Conservation (phyloP, 805 yeast species). For the Limtongozyma cylindracea region DNA sequence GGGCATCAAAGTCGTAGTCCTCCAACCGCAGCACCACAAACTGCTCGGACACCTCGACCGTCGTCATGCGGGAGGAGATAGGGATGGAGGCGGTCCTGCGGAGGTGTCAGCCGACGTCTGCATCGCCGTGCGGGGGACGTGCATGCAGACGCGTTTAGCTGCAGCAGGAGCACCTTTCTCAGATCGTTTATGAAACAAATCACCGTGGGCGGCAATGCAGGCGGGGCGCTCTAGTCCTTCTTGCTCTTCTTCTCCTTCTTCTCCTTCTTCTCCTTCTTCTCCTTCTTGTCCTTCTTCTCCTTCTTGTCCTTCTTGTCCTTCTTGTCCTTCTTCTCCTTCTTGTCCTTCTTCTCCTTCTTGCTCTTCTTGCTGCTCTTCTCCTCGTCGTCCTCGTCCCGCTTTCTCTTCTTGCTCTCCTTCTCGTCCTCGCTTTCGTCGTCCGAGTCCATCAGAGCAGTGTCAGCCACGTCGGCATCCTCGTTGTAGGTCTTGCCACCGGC, state of each 20-base stretch:
- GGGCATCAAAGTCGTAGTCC: no score
- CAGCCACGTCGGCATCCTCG: constrained; percentile 61
- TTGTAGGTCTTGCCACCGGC: constrained; percentile 74
- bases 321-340: constrained; percentile 24
- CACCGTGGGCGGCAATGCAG: no score
- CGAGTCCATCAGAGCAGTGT: constrained; percentile 6
- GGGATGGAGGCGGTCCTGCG: no score
- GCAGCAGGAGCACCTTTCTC: no score
- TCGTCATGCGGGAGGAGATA: no score
- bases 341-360: constrained; percentile 20
- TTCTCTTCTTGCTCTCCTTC: constrained; percentile 3
- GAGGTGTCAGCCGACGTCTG: no score
- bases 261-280: constrained; percentile 1
- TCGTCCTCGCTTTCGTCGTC: constrained; percentile 4
- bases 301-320: constrained; percentile 6
- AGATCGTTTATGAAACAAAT: no score
- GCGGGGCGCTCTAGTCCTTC: no score
- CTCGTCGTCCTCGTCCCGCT: constrained; percentile 2
- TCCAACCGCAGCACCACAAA: no score
- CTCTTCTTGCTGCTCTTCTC: constrained; percentile 10
- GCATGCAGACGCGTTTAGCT: no score
- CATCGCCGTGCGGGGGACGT: no score
- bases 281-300: constrained; percentile 1
- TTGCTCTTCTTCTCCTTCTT: neutral
- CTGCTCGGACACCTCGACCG: no score